phyloP scores from a whole-genome alignment of 2,329 filamentous ascomycete genomes.

The Dothiorella sarmentorum region DNA sequence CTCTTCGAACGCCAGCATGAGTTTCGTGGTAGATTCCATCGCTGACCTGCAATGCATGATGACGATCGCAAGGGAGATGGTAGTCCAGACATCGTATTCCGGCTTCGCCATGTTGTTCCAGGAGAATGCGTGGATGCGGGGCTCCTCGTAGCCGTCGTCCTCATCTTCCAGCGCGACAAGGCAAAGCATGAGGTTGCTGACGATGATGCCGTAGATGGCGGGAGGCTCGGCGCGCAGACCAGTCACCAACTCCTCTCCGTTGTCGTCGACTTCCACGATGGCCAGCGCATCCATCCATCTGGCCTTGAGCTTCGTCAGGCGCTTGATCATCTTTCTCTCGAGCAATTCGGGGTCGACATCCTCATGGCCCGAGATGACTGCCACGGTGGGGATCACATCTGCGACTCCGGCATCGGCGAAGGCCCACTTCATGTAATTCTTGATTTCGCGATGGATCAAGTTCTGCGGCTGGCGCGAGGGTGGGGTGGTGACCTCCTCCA shows the following conservation, averaged over 20 bases:
- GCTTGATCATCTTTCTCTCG: constrained; percentile 39
- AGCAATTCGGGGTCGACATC: constrained; percentile 28
- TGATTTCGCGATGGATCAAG: constrained; percentile 42
- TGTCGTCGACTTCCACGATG: constrained; percentile 15
- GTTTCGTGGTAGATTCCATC: constrained; percentile 45
- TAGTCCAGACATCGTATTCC: constrained; percentile 59
- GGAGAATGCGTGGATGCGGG: constrained; percentile 42
- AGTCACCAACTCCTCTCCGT: constrained; percentile 15
- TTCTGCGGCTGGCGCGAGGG: constrained; percentile 33
- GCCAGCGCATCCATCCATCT: constrained; percentile 41
- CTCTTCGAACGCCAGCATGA: constrained; percentile 30
- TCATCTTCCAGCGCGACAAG: constrained; percentile 51
- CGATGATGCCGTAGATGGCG: constrained; percentile 47
- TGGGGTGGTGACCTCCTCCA: constrained; percentile 30
- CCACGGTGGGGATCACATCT: constrained; percentile 44
- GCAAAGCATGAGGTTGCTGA: constrained; percentile 51
- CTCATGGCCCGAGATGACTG: constrained; percentile 41
- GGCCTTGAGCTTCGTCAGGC: constrained; percentile 43
- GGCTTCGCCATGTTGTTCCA: constrained; percentile 53
- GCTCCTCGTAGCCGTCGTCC: constrained; percentile 35
- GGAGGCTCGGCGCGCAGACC: constrained; percentile 39
- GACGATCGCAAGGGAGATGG: constrained; percentile 54
- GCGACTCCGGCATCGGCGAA: constrained; percentile 47
- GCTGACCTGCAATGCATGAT: constrained; percentile 52
- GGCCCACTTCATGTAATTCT: constrained; percentile 53